Conservation (phyloP, 805 yeast genomes). For the Nakazawaea holstii region DNA sequence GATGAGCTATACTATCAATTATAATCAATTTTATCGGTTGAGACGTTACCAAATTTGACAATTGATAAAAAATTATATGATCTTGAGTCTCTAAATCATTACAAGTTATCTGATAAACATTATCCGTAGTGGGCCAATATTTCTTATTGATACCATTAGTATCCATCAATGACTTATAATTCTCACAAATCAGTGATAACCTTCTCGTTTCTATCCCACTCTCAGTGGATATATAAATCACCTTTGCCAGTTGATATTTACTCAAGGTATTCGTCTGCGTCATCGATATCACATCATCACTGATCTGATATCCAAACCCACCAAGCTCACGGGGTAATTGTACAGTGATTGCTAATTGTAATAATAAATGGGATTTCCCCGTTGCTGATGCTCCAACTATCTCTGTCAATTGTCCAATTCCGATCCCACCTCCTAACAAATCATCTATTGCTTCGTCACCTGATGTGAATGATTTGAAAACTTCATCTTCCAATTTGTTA, state of each 20-base stretch:
- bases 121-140: slow-evolving; percentile 27
- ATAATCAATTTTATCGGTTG: slow-evolving; percentile 49
- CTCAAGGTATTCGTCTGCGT: slow-evolving; percentile 2
- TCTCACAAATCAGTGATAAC: slow-evolving; percentile 37
- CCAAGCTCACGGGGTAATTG: slow-evolving; percentile 44
- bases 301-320: slow-evolving; percentile 32
- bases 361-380: slow-evolving; percentile 79
- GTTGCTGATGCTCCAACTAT: slow-evolving; percentile 79
- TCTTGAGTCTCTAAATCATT: slow-evolving; percentile 69
- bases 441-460: slow-evolving; percentile 49
- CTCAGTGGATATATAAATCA: slow-evolving; percentile 80
- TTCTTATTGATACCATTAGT: slow-evolving; percentile 28
- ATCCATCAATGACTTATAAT: slow-evolving; percentile 23
- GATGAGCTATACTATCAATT: slow-evolving; percentile 82
- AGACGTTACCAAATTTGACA: slow-evolving; percentile 49
- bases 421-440: slow-evolving; percentile 51
- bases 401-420: slow-evolving; percentile 57
- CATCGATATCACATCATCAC: slow-evolving; percentile 12
- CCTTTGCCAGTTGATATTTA: slow-evolving; percentile 23
- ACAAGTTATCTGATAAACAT: slow-evolving; percentile 52
- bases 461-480: slow-evolving; percentile 34
- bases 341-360: slow-evolving; percentile 58
- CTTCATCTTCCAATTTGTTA: slow-evolving; percentile 12
- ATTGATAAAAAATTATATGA: slow-evolving; percentile 62
- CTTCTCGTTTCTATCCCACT: slow-evolving; percentile 64